Evolutionary conservation across 169 alveolate genomes (phyloP).

Genomic region (Cystoisospora suis): DNA sequence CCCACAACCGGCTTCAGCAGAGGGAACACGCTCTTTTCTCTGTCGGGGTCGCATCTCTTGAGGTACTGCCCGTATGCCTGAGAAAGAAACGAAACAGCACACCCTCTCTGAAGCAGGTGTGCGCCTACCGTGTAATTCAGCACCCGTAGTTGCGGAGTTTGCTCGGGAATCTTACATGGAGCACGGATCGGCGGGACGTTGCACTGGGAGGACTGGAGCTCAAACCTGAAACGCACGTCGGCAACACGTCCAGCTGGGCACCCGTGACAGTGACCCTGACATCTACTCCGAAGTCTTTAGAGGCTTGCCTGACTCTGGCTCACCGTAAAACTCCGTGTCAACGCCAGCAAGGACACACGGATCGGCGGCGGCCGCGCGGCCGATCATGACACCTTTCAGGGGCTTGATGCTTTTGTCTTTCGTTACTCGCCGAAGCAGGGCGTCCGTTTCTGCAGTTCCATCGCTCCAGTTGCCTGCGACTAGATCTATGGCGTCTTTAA

Average conservation of each 20-base stretch:
- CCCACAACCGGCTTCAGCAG: slow-evolving; percentile 62
- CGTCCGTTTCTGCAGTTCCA: background rate
- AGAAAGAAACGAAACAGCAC: background rate
- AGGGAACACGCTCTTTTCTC: slow-evolving; percentile 9
- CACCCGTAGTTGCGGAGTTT: too few species aligned
- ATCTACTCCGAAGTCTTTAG: too few species aligned
- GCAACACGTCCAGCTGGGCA: too few species aligned
- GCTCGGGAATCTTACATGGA: too few species aligned
- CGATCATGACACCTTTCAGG: slow-evolving; percentile 74
- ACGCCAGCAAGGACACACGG: slow-evolving; percentile 69
- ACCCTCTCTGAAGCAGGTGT: too few species aligned
- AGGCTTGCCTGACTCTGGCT: too few species aligned
- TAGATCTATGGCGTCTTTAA: slow-evolving; percentile 75
- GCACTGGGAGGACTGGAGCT: too few species aligned
- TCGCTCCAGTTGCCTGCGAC: slow-evolving; percentile 67
- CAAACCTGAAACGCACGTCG: too few species aligned
- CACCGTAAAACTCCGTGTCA: slow-evolving; percentile 66
- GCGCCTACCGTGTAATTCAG: too few species aligned
- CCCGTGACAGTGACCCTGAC: too few species aligned
- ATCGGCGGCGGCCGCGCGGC: slow-evolving; percentile 72
- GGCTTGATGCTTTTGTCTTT: background rate
- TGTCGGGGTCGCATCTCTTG: slow-evolving; percentile 29
- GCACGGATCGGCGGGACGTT: too few species aligned
- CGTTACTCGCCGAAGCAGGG: background rate
- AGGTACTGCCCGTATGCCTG: slow-evolving; percentile 62